Evolutionary conservation across 2,329 filamentous ascomycete genomes (phyloP).

Genomic region (Monilinia laxa): DNA sequence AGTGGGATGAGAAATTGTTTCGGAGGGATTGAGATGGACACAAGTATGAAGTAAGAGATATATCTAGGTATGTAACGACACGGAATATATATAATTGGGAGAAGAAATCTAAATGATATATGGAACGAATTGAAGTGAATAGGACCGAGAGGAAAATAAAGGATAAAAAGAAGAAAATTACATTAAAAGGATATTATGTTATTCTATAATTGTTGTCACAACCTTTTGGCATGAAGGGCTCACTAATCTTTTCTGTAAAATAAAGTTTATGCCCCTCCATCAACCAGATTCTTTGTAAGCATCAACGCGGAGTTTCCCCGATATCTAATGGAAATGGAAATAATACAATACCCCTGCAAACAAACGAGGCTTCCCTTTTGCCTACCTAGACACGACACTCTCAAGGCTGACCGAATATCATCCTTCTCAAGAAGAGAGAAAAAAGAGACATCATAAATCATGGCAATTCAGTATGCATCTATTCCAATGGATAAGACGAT

Average conservation of each 20-base stretch:
- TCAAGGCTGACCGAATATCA: constrained; percentile 17
- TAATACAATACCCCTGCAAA: too few species aligned
- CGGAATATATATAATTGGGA: not conserved
- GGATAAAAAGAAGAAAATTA: constrained; percentile 4
- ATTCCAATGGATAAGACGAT: not conserved
- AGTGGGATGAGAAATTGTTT: constrained; percentile 12
- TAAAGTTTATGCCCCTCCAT: constrained; percentile 18
- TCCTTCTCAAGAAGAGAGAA: not conserved
- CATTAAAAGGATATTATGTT: constrained; percentile 1
- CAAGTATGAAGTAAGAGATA: not conserved
- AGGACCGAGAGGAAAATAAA: constrained; percentile 6
- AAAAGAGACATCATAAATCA: constrained; percentile 32
- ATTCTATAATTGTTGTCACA: constrained; percentile 19
- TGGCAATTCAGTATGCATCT: constrained; percentile 54
- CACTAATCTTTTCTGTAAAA: constrained; percentile 2
- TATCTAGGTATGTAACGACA: not conserved
- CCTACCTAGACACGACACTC: constrained; percentile 15
- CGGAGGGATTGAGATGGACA: not conserved
- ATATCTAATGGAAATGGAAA: not conserved
- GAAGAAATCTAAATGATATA: not conserved
- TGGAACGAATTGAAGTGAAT: not conserved
- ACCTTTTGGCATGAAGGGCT: not conserved
- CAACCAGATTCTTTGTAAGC: constrained; percentile 19
- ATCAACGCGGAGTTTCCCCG: not conserved
- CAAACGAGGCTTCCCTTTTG: constrained; percentile 1